Base-by-base conservation (phyloP, 805 yeast genomes). In the Tetrapisispora arboricola region DNA sequence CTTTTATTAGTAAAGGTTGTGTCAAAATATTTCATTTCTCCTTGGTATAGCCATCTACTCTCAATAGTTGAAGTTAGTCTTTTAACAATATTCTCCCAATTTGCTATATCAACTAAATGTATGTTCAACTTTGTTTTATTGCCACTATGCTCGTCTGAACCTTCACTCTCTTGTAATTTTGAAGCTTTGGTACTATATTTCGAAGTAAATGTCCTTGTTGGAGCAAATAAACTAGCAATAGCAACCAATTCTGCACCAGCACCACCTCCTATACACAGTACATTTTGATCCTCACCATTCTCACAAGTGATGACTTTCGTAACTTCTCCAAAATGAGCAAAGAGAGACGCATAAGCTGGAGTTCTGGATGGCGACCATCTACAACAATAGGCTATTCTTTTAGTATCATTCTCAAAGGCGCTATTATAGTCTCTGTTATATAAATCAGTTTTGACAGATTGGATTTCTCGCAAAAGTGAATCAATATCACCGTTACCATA, bases 331-430 rank as follows among this genome's bases (percentile, higher is more conserved):
- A 80, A 61, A 12, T 72, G 64, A 1, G 76, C 66, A 49, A 85
- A 78, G 18, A 86, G 66, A 1, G 86, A 75, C 2, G 81, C 60
- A 55, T 86, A 86, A 0, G 85, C 78, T 35, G 84, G 65, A 0
- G 94, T 79, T 42, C 95, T 65, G 0, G 92, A 75, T 0, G 95
- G 88, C 0, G 92, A 72, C 96, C 96, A 86, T 49, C 96, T 65
- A 17, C 80, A 73, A 16, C 79, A 83, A 53, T 86, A 86, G 0
- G 94, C 95, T 46, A 71, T 72, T 39, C 94, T 67, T 49, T 81
- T 78, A 35, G 66, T 70, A 39, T 72, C 78, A 38, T 65, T 61
- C 41, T 73, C 73, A 57, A 87, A 86, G 1, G 95, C 95, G 10
- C 66, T 63, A 4, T 69, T 42, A 55, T 84, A 86, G 45, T 85